Percentiles rank a stretch among this genome's conserved stretches.
These are phyloP conservation scores for Limnomonas spitsbergensis DNA, from an alignment of 139 green algal species.

Conservation along the genomic window DNA sequence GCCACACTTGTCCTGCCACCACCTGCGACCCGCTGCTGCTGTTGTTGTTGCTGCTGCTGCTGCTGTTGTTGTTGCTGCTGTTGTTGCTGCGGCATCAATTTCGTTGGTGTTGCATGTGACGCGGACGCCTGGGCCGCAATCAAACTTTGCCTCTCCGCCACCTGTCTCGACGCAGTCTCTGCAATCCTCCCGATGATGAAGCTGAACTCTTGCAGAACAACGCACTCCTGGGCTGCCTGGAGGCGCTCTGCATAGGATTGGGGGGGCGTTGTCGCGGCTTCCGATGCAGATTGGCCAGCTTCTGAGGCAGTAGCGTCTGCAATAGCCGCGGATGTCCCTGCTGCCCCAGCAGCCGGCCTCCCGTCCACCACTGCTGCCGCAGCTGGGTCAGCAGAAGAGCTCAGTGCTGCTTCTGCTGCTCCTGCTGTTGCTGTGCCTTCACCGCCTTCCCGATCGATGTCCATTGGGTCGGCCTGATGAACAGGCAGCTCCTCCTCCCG, in stretches of 20 bases:
- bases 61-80: not conserved
- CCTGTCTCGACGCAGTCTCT: conserved; percentile 3
- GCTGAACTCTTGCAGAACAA: conserved; percentile 41
- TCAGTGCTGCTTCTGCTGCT: too few species aligned
- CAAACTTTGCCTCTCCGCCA: not conserved
- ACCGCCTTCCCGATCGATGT: too few species aligned
- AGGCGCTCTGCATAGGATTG: not conserved
- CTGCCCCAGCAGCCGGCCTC: not conserved
- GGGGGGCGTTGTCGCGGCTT: not conserved
- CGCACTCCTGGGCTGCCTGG: conserved; percentile 32
- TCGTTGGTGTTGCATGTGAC: too few species aligned
- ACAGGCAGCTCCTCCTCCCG: not conserved
- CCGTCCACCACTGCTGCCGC: conserved; percentile 13
- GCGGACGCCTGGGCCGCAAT: not conserved
- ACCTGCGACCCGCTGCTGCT: not conserved
- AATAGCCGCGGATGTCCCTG: not conserved
- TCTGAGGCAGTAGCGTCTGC: not conserved
- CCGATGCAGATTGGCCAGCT: not conserved
- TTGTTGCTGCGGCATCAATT: not conserved
- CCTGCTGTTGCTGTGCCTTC: not conserved
- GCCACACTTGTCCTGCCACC: not conserved
- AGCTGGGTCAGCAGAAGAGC: not conserved
- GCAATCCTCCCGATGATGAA: conserved; percentile 36
- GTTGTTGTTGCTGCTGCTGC: not conserved
- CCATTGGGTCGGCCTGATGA: not conserved